Evolutionary conservation across 805 yeast genomes (phyloP), one percentile per base, ranked within the genome.

Genomic region (Limtongia smithiae): DNA sequence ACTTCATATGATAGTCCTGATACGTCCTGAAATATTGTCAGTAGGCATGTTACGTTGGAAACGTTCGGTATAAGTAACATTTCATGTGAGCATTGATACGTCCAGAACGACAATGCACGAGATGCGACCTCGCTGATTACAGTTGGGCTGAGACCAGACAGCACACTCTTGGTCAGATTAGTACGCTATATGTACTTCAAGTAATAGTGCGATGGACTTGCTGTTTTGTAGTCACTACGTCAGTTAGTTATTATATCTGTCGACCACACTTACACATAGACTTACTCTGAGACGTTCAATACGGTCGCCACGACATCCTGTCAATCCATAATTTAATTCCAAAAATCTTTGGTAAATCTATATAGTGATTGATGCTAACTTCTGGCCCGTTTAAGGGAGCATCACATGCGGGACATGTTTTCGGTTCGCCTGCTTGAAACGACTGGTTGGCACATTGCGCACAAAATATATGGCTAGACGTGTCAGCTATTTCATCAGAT

Each of bases 81-180:
- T 34, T 50, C 54, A 14, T 44, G 50, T 2, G 50, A 41, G 40
- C 45, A 43, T 22, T 50, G 54, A 24, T 50, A 50, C 4, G 39
- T 45, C 54, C 54, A 50, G 28, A 50, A 50, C 8, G 50, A 41
- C 3, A 50, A 39, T 4, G 54, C 54, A 3, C 50, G 37, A 2
- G 41, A 22, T 17, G 35, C n/a, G 14, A 50, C 45, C 11, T 50
- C 54, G 31, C 44, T 45, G 11, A 50, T 50, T 6, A 42, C 36
- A 6, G 54, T 46, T 2, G 54, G 54, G 21, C 47, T 46, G 22
- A 50, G 21, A 7, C 54, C 54, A 1, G 54, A 50, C 21, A 50
- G 44, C 1, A 50, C 50, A n/a, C 47, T 50, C 54, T 50, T 6
- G 27, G 15, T 6, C 18, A 12, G n/a, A 18, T 25, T 32, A 39